phyloP scores from a whole-genome alignment of 805 yeast species.

The Sungouiella blattae region DNA sequence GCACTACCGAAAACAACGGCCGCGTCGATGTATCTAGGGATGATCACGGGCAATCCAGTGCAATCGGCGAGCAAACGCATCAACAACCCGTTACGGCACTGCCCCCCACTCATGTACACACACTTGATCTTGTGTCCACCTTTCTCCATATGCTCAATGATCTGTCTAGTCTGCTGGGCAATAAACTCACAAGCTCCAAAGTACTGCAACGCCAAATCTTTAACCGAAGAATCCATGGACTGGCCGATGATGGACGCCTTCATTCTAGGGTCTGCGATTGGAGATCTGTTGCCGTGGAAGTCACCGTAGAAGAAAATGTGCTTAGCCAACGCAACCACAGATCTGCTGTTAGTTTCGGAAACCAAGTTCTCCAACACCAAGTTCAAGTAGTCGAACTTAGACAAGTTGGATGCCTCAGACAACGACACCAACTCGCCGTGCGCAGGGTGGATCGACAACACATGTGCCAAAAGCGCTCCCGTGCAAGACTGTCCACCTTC shows the following conservation, averaged over 20 bases:
- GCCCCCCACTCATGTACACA: constrained; percentile 93
- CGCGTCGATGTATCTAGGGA: constrained; percentile 93
- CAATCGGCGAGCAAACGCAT: constrained; percentile 91
- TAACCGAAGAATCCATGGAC: constrained; percentile 83
- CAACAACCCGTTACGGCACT: constrained; percentile 85
- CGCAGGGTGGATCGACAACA: constrained; percentile 86
- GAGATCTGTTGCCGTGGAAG: constrained; percentile 93
- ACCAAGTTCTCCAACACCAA: constrained; percentile 66
- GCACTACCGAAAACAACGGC: constrained; percentile 98
- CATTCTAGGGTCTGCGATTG: constrained; percentile 95
- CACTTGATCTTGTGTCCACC: constrained; percentile 75
- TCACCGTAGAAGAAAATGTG: constrained; percentile 94
- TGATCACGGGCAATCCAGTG: constrained; percentile 85
- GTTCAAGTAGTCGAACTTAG: constrained; percentile 82
- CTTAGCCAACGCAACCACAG: constrained; percentile 77
- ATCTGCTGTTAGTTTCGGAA: constrained; percentile 52
- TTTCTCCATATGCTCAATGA: constrained; percentile 76
- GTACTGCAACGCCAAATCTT: constrained; percentile 80
- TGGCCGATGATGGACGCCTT: constrained; percentile 89
- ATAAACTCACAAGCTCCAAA: constrained; percentile 95
- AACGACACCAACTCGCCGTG: constrained; percentile 62
- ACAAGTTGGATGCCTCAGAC: constrained; percentile 65
- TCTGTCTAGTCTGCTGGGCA: constrained; percentile 96
- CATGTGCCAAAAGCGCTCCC: constrained; percentile 89
- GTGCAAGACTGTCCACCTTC: constrained; percentile 99